A percentile compares a stretch with the other conserved stretches of the same genome.
Conservation (phyloP, 768 basidiomycete genomes). For the Tylopilus rubrobrunneus region DNA sequence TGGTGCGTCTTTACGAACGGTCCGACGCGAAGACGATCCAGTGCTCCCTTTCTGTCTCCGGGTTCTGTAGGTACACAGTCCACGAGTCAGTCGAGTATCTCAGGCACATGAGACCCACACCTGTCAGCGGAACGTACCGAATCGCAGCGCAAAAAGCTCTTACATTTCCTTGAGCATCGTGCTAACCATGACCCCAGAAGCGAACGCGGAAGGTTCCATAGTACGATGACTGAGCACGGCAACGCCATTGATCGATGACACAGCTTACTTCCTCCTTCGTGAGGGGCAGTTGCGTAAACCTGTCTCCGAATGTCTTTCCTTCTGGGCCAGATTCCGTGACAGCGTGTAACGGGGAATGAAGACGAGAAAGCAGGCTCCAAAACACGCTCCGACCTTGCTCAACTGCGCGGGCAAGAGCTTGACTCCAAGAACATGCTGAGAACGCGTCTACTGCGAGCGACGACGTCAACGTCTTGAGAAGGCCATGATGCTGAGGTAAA, state of each 20-base stretch:
- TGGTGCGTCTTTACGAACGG: constrained; percentile 56
- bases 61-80: constrained; percentile 34
- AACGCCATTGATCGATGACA: not conserved
- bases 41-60: constrained; percentile 79
- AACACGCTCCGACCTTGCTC: too few relatives aligned
- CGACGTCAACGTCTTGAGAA: too few relatives aligned
- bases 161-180: constrained; percentile 75
- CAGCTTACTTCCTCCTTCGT: constrained; percentile 66
- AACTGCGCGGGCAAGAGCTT: too few relatives aligned
- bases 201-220: constrained; percentile 63
- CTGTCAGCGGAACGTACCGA: constrained; percentile 43
- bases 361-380: too few relatives aligned
- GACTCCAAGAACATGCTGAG: too few relatives aligned
- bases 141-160: constrained; percentile 66
- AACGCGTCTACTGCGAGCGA: too few relatives aligned
- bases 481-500: too few relatives aligned
- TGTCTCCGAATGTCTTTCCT: too few relatives aligned
- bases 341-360: too few relatives aligned
- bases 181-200: constrained; percentile 52
- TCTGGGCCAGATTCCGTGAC: too few relatives aligned
- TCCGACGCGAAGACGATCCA: constrained; percentile 57
- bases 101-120: not conserved
- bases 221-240: constrained; percentile 15
- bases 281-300: not conserved
- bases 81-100: not conserved